phyloP scores from a whole-genome alignment of 169 alveolate genomes.

The Miamiensis avidus region DNA sequence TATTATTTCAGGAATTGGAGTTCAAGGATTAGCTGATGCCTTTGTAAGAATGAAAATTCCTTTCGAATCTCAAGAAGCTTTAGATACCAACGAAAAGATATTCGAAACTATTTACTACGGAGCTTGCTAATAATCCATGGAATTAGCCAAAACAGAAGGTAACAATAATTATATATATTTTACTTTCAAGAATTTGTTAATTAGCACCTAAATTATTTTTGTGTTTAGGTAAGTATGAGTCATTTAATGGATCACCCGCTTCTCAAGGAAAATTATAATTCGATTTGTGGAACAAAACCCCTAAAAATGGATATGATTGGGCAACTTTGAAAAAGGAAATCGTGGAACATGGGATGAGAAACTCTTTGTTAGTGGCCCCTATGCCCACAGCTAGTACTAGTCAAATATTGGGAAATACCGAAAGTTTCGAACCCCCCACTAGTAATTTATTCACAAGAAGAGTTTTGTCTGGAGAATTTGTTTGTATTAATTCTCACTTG shows the following conservation, averaged over 20 bases:
- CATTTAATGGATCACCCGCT: slow-evolving; percentile 96
- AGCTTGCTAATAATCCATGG: slow-evolving; percentile 93
- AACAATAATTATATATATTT: neutral
- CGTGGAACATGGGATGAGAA: slow-evolving; percentile 93
- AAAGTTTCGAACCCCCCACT: slow-evolving; percentile 98
- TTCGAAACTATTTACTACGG: slow-evolving; percentile 98
- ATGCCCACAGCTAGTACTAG: slow-evolving; percentile 99
- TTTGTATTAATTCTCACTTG: slow-evolving; percentile 97
- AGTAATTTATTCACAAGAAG: slow-evolving; percentile 97
- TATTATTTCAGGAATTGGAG: too few relatives aligned
- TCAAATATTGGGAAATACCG: slow-evolving; percentile 97
- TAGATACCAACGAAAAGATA: slow-evolving; percentile 90
- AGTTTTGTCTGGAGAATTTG: slow-evolving; percentile 98
- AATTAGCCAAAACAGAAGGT: slow-evolving; percentile 93
- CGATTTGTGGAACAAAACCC: slow-evolving; percentile 96
- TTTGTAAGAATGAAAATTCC: slow-evolving; percentile 94
- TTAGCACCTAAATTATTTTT: neutral
- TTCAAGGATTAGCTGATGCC: slow-evolving; percentile 99
- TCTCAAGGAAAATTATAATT: slow-evolving; percentile 96
- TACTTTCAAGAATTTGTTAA: neutral
- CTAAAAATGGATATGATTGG: slow-evolving; percentile 94
- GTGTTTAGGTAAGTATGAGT: slow-evolving; percentile 88
- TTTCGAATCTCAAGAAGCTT: slow-evolving; percentile 95
- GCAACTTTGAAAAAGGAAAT: slow-evolving; percentile 89
- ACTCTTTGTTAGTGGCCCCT: slow-evolving; percentile 97